A percentile compares a stretch with the other conserved stretches of the same genome.
These are phyloP conservation scores for Penicillium silybi DNA, from an alignment of 495 filamentous ascomycete species.

Conservation along the genomic window DNA sequence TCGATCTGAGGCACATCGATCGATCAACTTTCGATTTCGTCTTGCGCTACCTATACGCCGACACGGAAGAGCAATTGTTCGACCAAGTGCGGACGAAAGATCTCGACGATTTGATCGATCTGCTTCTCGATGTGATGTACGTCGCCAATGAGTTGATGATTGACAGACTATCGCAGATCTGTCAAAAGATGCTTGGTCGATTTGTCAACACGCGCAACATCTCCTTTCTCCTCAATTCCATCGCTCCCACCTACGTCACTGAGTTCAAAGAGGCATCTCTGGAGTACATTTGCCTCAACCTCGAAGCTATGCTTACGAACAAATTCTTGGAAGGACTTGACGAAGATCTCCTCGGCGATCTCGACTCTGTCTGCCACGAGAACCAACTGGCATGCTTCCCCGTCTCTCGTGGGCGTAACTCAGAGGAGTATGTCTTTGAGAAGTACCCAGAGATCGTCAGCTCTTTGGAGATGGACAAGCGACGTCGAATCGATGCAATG, in stretches of 20 bases:
- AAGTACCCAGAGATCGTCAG: conserved; percentile 63
- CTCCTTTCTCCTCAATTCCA: conserved; percentile 74
- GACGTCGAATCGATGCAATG: conserved; percentile 56
- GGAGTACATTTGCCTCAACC: conserved; percentile 86
- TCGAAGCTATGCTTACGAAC: conserved; percentile 87
- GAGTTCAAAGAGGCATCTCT: conserved; percentile 85
- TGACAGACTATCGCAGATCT: conserved; percentile 82
- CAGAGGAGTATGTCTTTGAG: conserved; percentile 65
- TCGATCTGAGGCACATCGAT: conserved; percentile 81
- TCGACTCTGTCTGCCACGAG: conserved; percentile 72
- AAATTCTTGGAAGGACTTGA: conserved; percentile 82
- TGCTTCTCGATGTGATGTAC: conserved; percentile 87
- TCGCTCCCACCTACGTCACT: conserved; percentile 73
- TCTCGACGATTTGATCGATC: conserved; percentile 78
- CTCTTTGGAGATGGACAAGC: conserved; percentile 49
- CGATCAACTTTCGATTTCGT: conserved; percentile 71
- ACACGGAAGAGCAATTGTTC: conserved; percentile 76
- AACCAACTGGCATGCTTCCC: conserved; percentile 76
- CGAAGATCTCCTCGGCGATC: conserved; percentile 69
- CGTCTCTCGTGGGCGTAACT: conserved; percentile 68
- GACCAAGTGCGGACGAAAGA: conserved; percentile 66
- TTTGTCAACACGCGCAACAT: conserved; percentile 88
- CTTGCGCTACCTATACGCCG: conserved; percentile 77
- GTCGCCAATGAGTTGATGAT: conserved; percentile 94
- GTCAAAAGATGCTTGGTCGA: conserved; percentile 80